These are phyloP conservation scores for Kwoniella sp. DNA, from an alignment of 768 basidiomycete genomes.

Conservation along the genomic window DNA sequence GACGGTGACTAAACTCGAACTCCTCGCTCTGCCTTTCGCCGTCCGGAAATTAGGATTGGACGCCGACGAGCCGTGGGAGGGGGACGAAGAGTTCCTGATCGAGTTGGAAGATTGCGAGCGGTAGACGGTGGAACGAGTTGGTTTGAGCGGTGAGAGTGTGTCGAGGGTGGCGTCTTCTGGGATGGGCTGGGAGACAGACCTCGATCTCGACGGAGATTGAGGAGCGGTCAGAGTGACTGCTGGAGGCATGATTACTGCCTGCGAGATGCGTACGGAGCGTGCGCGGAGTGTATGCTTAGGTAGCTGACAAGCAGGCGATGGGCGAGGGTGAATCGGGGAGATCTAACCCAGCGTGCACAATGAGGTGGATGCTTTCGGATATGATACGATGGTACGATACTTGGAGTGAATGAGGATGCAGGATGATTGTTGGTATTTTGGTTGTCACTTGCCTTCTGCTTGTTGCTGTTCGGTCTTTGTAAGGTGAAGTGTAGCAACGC, in stretches of 20 bases:
- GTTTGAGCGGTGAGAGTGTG: slow-evolving; percentile 24
- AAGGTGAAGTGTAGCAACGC: not conserved
- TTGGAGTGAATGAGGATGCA: not conserved
- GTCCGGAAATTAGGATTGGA: slow-evolving; percentile 15
- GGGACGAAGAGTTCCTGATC: slow-evolving; percentile 11
- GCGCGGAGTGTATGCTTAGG: not conserved
- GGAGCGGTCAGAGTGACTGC: slow-evolving; percentile 38
- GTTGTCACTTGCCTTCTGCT: too few species aligned
- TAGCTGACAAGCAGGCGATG: not conserved
- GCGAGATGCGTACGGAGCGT: not conserved
- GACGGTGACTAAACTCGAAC: slow-evolving; percentile 56
- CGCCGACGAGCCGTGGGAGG: slow-evolving; percentile 3
- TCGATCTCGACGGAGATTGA: slow-evolving; percentile 40
- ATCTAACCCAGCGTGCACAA: not conserved
- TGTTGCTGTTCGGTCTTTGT: not conserved
- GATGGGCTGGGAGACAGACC: slow-evolving; percentile 50
- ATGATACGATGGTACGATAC: not conserved
- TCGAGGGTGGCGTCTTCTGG: slow-evolving; percentile 37
- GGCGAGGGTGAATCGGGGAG: not conserved
- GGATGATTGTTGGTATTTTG: not conserved
- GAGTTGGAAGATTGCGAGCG: slow-evolving; percentile 37
- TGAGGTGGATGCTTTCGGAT: not conserved
- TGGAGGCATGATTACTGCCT: slow-evolving; percentile 31
- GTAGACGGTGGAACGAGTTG: slow-evolving; percentile 21
- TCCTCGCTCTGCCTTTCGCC: slow-evolving; percentile 49